phyloP scores from a whole-genome alignment of 768 basidiomycete genomes.

The Tricholoma saponaceum region DNA sequence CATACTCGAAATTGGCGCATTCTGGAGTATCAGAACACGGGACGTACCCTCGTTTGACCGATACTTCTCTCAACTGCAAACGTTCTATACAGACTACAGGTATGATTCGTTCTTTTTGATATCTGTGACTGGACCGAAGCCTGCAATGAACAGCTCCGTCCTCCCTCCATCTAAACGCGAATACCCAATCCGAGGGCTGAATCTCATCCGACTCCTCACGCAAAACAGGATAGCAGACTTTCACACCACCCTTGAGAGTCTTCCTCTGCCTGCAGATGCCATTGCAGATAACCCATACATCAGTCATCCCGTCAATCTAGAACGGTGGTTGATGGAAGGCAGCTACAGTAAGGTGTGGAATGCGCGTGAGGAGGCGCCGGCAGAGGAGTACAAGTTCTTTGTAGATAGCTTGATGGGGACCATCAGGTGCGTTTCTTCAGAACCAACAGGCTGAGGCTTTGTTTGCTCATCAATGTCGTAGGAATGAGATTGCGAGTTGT shows the following conservation, averaged over 20 bases:
- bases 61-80: slow-evolving; percentile 88
- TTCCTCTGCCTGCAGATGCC: slow-evolving; percentile 66
- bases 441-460: not conserved
- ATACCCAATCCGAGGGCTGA: slow-evolving; percentile 85
- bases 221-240: slow-evolving; percentile 97
- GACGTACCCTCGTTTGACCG: slow-evolving; percentile 93
- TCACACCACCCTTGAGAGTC: slow-evolving; percentile 92
- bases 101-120: slow-evolving; percentile 19
- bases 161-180: slow-evolving; percentile 86
- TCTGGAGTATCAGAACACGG: slow-evolving; percentile 85
- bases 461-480: slow-evolving; percentile 24
- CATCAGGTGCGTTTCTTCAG: slow-evolving; percentile 58
- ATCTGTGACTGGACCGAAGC: slow-evolving; percentile 1
- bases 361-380: slow-evolving; percentile 87
- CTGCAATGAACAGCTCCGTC: slow-evolving; percentile 45
- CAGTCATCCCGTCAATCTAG: slow-evolving; percentile 85
- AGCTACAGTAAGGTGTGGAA: slow-evolving; percentile 98
- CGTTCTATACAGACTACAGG: slow-evolving; percentile 88
- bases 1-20: slow-evolving; percentile 92
- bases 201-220: slow-evolving; percentile 91
- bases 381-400: slow-evolving; percentile 93
- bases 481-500: slow-evolving; percentile 96
- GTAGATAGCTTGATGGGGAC: slow-evolving; percentile 92
- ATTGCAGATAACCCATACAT: slow-evolving; percentile 70
- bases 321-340: slow-evolving; percentile 98